Evolutionary conservation across 768 basidiomycete species (phyloP).

Genomic region (Dacryopinax spathularia): DNA sequence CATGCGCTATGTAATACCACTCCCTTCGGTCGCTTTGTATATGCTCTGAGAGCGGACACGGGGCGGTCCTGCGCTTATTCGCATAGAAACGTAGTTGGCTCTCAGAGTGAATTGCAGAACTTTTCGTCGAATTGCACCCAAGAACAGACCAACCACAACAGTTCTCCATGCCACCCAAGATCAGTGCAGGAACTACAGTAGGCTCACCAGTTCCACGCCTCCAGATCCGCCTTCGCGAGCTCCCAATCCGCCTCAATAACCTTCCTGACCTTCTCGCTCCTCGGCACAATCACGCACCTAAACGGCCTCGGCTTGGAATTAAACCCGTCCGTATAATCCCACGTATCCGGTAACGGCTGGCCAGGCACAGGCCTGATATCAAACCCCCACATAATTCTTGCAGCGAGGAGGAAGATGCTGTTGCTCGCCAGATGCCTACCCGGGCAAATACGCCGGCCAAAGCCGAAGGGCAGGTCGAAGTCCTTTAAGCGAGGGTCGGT

Average conservation of each 20-base stretch:
- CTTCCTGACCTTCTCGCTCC: neutral
- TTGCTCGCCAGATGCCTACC: neutral
- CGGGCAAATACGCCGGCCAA: neutral
- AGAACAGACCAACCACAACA: too few relatives aligned
- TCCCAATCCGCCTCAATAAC: neutral
- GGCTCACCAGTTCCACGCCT: neutral
- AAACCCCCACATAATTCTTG: neutral
- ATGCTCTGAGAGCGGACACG: too few relatives aligned
- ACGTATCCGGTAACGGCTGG: neutral
- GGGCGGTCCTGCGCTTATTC: too few relatives aligned
- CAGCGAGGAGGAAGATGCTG: neutral
- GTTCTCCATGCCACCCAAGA: too few relatives aligned
- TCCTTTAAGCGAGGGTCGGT: neutral
- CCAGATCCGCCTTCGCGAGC: neutral
- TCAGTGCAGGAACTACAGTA: neutral
- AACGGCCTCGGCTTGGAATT: neutral
- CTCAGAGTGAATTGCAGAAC: too few relatives aligned
- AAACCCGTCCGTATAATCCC: conserved; percentile 1
- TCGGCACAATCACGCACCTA: neutral
- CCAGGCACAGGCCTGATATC: neutral
- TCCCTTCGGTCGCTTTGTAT: too few relatives aligned
- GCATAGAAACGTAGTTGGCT: too few relatives aligned
- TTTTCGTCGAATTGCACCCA: too few relatives aligned
- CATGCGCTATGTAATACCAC: too few relatives aligned
- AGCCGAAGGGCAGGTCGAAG: conserved; percentile 1